Evolutionary conservation across 495 filamentous ascomycete species (phyloP), one percentile per base, ranked within the genome.

Genomic region (Pseudoneurospora amorphoporcata): DNA sequence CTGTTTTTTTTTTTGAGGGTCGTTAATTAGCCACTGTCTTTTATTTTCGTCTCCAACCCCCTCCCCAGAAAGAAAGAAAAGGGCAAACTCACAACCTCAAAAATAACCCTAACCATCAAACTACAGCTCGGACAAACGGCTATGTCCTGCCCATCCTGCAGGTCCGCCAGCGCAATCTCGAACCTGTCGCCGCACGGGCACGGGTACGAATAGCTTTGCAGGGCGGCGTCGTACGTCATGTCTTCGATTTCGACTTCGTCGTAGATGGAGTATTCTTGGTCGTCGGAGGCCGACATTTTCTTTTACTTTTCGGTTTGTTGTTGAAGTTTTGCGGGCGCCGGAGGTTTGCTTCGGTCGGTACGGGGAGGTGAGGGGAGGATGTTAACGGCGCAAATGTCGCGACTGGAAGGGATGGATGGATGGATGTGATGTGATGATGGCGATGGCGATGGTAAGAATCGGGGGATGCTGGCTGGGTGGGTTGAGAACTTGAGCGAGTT

Each of bases 211-310:
- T 97, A 99, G 77, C 97, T 89, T 81, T 96, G 90, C 29, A 93
- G 85, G 3, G 86, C 86, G 35, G 90, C 82, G 81, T 99, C 94
- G 81, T 89, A 99, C 79, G 93, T 95, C 92, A 98, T 97, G 81
- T 99, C 95, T 81, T 99, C 95, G 87, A 99, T 98, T 80, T 99
- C 95, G 83, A 99, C 94, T 82, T 99, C 95, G 82, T 99, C 95
- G 86, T 99, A 99, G 77, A 97, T 91, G 72, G 91, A 88, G 61
- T 89, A 79, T 68, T 86, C 82, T 45, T 90, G 89, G 68, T 85
- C 82, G 68, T 92, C 91, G 35, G 90, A 0, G 0, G 23, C 23
- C 23, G 23, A 86, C 91, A 92, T 92, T 68, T 78, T 84, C 29
- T 23, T 23, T 23, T 23, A 35, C 37, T 47, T 2, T 19, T 45